phyloP scores from a whole-genome alignment of 2,329 filamentous ascomycete species.

The Aureobasidium sp. region DNA sequence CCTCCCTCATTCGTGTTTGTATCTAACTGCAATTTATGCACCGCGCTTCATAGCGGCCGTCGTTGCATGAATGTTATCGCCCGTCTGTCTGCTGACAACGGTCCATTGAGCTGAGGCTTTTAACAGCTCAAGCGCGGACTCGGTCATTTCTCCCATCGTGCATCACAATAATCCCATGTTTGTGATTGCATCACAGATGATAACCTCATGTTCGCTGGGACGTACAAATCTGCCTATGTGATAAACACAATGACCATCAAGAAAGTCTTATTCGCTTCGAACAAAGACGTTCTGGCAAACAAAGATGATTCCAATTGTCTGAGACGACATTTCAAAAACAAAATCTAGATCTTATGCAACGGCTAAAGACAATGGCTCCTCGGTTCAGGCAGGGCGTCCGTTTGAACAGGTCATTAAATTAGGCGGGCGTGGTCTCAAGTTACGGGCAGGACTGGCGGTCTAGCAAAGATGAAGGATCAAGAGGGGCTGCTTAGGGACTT shows the following conservation, averaged over 20 bases:
- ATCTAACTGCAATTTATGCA: constrained; percentile 5
- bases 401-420: not conserved
- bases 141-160: not conserved
- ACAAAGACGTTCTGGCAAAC: not conserved
- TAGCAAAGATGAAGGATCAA: not conserved
- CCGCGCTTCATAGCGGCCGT: constrained; percentile 3
- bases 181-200: not conserved
- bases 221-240: not conserved
- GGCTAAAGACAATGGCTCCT: not conserved
- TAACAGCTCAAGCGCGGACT: not conserved
- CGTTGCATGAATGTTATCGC: not conserved
- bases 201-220: not conserved
- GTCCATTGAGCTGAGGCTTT: not conserved
- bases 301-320: not conserved
- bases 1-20: not conserved
- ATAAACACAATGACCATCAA: not conserved
- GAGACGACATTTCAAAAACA: not conserved
- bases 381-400: not conserved
- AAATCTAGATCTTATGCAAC: not conserved
- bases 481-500: not conserved
- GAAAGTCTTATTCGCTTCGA: not conserved
- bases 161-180: not conserved
- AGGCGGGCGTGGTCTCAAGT: not conserved
- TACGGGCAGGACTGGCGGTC: not conserved
- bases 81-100: not conserved